Evolutionary conservation across 352 stramenopile genomes (phyloP).

Genomic region (Phytophthora idaei): DNA sequence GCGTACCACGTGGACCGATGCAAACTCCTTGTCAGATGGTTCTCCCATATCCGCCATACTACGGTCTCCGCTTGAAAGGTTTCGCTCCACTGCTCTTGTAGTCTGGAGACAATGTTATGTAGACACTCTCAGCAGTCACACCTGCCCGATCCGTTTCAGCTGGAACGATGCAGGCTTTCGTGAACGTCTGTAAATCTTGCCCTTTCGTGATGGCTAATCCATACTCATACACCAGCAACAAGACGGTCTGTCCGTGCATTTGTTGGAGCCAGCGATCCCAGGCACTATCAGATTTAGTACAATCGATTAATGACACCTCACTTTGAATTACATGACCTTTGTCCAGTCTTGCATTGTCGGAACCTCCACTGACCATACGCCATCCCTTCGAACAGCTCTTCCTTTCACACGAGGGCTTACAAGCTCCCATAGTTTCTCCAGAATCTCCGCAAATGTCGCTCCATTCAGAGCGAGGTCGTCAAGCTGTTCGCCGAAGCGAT

Average conservation of each 20-base stretch:
- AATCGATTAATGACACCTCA: not conserved
- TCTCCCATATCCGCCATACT: not conserved
- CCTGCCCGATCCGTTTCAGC: not conserved
- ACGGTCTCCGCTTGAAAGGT: not conserved
- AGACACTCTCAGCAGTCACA: not conserved
- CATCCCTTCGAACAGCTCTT: not conserved
- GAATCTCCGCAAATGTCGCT: not conserved
- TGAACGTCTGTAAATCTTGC: not conserved
- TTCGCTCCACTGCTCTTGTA: not conserved
- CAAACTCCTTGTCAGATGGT: not conserved
- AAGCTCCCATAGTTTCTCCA: not conserved
- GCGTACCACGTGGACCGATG: not conserved
- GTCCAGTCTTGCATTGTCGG: not conserved
- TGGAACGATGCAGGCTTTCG: not conserved
- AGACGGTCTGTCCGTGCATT: not conserved
- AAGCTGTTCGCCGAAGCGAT: not conserved
- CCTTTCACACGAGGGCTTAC: too few relatives aligned
- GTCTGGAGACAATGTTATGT: not conserved
- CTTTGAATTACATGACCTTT: not conserved
- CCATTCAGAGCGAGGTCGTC: not conserved
- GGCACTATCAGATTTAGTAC: not conserved
- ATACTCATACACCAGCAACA: too few relatives aligned
- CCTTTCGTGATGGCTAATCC: not conserved
- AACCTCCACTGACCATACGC: not conserved
- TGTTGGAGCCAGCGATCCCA: not conserved